Base-by-base conservation (phyloP, 352 stramenopile species). In the Phytophthora nicotianae region DNA sequence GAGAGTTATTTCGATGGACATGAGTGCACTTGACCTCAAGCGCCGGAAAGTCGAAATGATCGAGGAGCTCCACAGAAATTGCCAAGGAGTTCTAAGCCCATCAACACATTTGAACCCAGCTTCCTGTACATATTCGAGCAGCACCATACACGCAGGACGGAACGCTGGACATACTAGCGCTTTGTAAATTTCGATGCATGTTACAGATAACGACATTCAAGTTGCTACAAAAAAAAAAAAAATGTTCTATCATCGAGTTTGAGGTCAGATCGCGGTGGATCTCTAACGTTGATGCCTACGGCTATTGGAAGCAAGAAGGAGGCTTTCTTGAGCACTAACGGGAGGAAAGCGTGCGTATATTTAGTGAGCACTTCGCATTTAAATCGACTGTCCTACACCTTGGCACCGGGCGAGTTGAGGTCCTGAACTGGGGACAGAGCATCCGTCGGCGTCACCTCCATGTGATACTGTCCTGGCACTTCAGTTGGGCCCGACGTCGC, bases 381-480 rank as follows among this genome's bases (percentile, higher is more conserved):
- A 21, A 23, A 19, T 42, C 37, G 41, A 57, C 56, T 58, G 33
- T 60, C 29, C 27, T 68, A 74, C n/a, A 76, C 62, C 20, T 71
- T 66, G n/a, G 40, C 40, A 9, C 38, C 46, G 5, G 67, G 65
- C 14, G 58, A 68, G 17, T 58, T 66, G 57, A 48, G 16, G 37
- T 40, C 53, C 40, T 75, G 49, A 35, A 82, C 64, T 2, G 74
- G 71, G 13, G 74, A 82, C 24, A 80, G 41, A 11, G 51, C 64
- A 33, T 64, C 74, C 17, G 58, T 74, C 14, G 71, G 68, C 8
- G 71, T 77, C 43, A 50, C 23, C 24, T 77, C 65, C 33, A 72
- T 37, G 53, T 68, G 50, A 48, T 74, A 74, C 29, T 61, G 69
- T 38, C 42, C 27, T 11, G 59, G 65, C 5, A 75, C 70, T 59